These are phyloP conservation scores for Sequoia sempervirens DNA, from an alignment of 75 land plant genomes.

Conservation along the genomic window DNA sequence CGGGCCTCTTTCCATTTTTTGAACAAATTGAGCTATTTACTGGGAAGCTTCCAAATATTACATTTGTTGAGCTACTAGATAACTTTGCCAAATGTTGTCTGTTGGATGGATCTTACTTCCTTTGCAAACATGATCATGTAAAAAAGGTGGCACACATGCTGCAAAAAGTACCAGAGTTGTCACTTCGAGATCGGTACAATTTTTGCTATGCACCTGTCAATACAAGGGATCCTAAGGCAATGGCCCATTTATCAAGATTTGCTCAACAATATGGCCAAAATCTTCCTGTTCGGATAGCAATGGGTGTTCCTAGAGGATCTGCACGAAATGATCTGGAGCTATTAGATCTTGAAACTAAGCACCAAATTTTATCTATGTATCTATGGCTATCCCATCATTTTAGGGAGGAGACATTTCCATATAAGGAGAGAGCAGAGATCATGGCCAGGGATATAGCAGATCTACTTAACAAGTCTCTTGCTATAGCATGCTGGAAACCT, in stretches of 20 bases:
- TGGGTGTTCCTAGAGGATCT: slow-evolving; percentile 80
- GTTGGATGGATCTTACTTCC: slow-evolving; percentile 87
- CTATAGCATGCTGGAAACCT: slow-evolving; percentile 58
- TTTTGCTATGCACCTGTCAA: slow-evolving; percentile 97
- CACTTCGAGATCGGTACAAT: slow-evolving; percentile 80
- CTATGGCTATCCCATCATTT: slow-evolving; percentile 87
- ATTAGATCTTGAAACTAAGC: slow-evolving; percentile 84
- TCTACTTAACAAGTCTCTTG: slow-evolving; percentile 73
- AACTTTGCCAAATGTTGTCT: slow-evolving; percentile 71
- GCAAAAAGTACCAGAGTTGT: slow-evolving; percentile 73
- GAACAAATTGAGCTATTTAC: slow-evolving; percentile 97
- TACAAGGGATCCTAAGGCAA: slow-evolving; percentile 75
- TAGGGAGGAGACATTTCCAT: slow-evolving; percentile 67
- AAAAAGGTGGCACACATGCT: slow-evolving; percentile 85
- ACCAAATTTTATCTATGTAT: slow-evolving; percentile 90
- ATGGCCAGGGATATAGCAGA: slow-evolving; percentile 76
- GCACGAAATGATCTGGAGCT: slow-evolving; percentile 81
- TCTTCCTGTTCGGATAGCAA: slow-evolving; percentile 67
- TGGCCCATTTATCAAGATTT: slow-evolving; percentile 73
- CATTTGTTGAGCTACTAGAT: slow-evolving; percentile 71
- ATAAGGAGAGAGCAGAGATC: slow-evolving; percentile 54
- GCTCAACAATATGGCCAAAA: slow-evolving; percentile 68
- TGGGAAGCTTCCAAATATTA: slow-evolving; percentile 54
- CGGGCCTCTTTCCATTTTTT: slow-evolving; percentile 88
- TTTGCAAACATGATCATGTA: slow-evolving; percentile 69